These are phyloP conservation scores for Linnemannia zychae DNA, from an alignment of 192 early-diverging fungal species.

Conservation along the genomic window DNA sequence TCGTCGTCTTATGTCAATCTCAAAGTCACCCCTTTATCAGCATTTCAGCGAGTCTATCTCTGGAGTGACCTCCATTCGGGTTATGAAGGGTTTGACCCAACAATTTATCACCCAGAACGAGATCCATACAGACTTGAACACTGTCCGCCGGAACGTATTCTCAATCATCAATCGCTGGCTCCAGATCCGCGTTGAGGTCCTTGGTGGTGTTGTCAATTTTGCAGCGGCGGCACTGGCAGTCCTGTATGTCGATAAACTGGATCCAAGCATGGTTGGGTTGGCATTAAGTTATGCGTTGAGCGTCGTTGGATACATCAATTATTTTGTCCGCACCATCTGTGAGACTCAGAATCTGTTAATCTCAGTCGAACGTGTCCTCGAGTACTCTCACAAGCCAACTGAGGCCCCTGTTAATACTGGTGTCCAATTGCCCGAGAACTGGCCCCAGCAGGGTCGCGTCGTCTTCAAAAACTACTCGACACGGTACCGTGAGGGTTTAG, in stretches of 20 bases:
- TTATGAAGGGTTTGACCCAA: conserved; percentile 66
- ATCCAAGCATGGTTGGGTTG: conserved; percentile 79
- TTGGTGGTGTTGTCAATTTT: conserved; percentile 80
- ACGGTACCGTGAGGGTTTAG: conserved; percentile 82
- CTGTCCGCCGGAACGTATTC: background rate
- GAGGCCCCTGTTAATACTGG: conserved; percentile 80
- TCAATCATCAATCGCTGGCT: conserved; percentile 79
- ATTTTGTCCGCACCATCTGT: conserved; percentile 75
- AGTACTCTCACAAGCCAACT: conserved; percentile 81
- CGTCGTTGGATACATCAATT: conserved; percentile 79
- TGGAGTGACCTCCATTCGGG: conserved; percentile 72
- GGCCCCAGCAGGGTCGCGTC: conserved; percentile 84
- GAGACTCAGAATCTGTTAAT: conserved; percentile 84
- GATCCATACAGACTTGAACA: background rate
- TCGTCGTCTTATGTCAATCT: conserved; percentile 82
- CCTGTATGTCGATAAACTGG: conserved; percentile 62
- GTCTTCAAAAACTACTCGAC: conserved; percentile 80
- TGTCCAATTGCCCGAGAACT: conserved; percentile 61
- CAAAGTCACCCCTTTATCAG: conserved; percentile 83
- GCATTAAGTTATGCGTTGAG: conserved; percentile 83
- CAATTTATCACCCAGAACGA: conserved; percentile 15
- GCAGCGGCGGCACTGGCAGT: conserved; percentile 81
- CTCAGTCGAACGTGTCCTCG: conserved; percentile 81
- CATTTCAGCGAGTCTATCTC: conserved; percentile 71
- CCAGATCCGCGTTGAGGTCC: conserved; percentile 60